A percentile compares a stretch with the other conserved stretches of the same genome.
These are phyloP conservation scores for Tuber magnatum DNA, from an alignment of 495 filamentous ascomycete species.

Conservation along the genomic window DNA sequence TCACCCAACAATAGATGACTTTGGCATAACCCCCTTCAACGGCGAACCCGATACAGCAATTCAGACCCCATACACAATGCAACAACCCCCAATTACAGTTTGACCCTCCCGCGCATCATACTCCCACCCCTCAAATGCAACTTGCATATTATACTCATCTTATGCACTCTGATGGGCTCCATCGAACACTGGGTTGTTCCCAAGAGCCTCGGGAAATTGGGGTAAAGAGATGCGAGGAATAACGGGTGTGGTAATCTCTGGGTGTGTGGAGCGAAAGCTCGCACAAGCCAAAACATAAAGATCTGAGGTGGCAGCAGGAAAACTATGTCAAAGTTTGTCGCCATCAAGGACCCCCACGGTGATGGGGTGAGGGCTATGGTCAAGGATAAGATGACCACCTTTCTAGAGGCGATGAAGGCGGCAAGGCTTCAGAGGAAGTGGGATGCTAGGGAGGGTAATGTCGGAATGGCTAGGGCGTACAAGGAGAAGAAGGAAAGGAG, in stretches of 20 bases:
- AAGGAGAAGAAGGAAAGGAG: too few relatives aligned
- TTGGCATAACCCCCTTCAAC: background rate
- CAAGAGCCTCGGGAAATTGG: conserved; percentile 66
- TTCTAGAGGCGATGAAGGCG: too few relatives aligned
- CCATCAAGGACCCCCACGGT: too few relatives aligned
- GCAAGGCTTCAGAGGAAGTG: too few relatives aligned
- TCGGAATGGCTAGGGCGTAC: too few relatives aligned
- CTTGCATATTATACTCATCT: conserved; percentile 78
- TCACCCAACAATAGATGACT: background rate
- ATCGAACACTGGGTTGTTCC: conserved; percentile 93
- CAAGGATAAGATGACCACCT: too few relatives aligned
- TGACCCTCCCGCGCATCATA: conserved; percentile 69
- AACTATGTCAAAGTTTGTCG: conserved; percentile 14
- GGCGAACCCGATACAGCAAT: background rate
- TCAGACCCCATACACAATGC: conserved; percentile 41
- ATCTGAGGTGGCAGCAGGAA: too few relatives aligned
- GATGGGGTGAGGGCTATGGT: too few relatives aligned
- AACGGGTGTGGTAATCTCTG: conserved; percentile 52
- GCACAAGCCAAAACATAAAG: too few relatives aligned
- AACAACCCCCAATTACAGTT: conserved; percentile 44
- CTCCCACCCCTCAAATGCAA: conserved; percentile 77
- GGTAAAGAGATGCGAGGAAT: conserved; percentile 86
- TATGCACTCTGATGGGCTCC: conserved; percentile 76
- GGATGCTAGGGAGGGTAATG: too few relatives aligned
- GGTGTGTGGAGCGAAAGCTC: too few relatives aligned